Base-by-base conservation (phyloP, 1,139 yeast genomes). In the Blastobotrys ciferrii region DNA sequence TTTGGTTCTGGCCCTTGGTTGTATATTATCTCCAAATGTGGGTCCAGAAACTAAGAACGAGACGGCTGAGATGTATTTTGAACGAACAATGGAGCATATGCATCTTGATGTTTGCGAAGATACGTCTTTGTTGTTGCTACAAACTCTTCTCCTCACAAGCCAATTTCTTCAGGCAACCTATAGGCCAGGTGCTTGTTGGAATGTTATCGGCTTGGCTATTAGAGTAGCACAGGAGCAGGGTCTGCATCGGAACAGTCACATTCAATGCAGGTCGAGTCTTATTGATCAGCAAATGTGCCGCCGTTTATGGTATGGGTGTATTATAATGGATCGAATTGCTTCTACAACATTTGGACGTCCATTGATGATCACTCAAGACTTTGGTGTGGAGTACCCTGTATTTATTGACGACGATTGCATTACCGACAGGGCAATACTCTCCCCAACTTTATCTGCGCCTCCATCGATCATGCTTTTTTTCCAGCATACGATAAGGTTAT, bases 171-270 rank as follows among this genome's bases (percentile, higher is more conserved):
- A 55, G 48, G 58, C 57, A n/a, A 54, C 58, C 7, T 43, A 50
- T 11, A 48, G 45, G 38, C 54, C 57, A 4, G 47, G 47, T 3
- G 45, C 48, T 7, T 56, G 59, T 46, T 56, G 59, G 59, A 54
- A 54, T 43, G 52, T 53, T 2, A 49, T 52, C 3, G 59, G 59
- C 2, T 42, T 57, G n/a, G 51, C 60, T 4, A 51, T 55, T 18
- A 39, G 61, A 19, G 55, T 58, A 6, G 62, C 59, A 2, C 62
- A 58, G 39, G 54, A 54, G 13, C 50, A 54, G 47, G 62, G 62
- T 2, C 49, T 58, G 12, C 56, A 58, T 37, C 46, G 54, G 12
- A 56, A 56, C 18, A 18, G 18, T 13, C 53, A 53, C 13, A 44
- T 51, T 5, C 18, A 44, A 12, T 28, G 37, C 2, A 46, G 56